Evolutionary conservation across 257 asterid species (phyloP).

Genomic region (Linderniella brevidens): DNA sequence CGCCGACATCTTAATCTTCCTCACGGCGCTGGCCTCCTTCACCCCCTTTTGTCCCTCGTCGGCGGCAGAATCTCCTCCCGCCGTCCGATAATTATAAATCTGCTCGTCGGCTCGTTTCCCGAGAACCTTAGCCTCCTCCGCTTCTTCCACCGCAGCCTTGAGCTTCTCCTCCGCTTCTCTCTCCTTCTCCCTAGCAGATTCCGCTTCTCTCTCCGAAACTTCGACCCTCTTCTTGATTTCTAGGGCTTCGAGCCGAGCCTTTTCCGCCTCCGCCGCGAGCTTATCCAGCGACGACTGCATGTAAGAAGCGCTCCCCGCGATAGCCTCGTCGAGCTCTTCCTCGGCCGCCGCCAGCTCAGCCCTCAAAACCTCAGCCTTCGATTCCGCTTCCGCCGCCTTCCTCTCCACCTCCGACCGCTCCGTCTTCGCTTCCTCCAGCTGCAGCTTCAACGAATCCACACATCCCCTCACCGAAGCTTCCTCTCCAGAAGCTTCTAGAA

Average conservation of each 20-base stretch:
- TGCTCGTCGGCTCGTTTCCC: not conserved
- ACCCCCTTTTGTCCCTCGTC: not conserved
- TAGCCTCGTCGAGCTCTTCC: not conserved
- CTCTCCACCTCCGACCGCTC: not conserved
- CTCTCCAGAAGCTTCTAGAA: not conserved
- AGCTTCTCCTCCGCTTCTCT: constrained; percentile 1
- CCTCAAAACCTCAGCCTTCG: not conserved
- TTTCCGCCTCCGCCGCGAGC: not conserved
- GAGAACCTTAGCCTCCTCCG: not conserved
- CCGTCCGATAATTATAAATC: not conserved
- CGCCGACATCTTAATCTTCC: not conserved
- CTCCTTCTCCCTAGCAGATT: not conserved
- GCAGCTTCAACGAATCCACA: not conserved
- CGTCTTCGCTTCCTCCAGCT: not conserved
- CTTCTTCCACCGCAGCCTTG: not conserved
- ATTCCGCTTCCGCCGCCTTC: not conserved
- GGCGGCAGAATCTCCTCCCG: not conserved
- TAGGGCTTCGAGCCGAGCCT: not conserved
- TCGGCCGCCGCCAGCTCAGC: not conserved
- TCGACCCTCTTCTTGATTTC: not conserved
- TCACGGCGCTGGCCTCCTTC: not conserved
- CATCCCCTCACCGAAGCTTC: not conserved
- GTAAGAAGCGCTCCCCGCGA: not conserved
- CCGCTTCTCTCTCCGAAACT: not conserved
- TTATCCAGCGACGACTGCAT: not conserved